Percentiles rank a stretch among this genome's conserved stretches.
Conservation (phyloP, 495 filamentous ascomycete genomes). For the Jackrogersella minutella region DNA sequence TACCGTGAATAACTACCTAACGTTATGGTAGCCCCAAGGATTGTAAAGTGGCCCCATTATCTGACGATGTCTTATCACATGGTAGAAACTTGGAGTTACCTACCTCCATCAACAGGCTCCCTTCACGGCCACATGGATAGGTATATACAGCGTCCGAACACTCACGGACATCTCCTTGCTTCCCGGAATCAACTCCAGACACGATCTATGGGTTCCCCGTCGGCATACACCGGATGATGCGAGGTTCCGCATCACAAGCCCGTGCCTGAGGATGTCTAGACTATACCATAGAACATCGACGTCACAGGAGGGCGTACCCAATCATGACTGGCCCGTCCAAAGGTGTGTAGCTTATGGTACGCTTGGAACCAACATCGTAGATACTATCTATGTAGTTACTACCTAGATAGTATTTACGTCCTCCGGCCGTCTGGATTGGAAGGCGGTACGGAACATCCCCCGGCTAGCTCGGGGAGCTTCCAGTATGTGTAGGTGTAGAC, state of each 20-base stretch:
- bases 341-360: no score
- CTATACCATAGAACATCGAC: not conserved
- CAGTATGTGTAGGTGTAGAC: no score
- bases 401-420: no score
- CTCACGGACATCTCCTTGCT: not conserved
- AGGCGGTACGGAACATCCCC: no score
- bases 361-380: not conserved
- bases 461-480: no score
- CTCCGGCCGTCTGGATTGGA: no score
- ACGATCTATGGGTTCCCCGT: no score
- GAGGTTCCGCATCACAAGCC: not conserved
- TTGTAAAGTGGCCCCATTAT: constrained; percentile 21
- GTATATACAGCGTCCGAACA: not conserved
- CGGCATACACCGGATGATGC: no score
- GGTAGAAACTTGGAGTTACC: not conserved
- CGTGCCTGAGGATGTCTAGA: not conserved
- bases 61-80: constrained; percentile 14
- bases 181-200: not conserved
- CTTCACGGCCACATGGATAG: no score
- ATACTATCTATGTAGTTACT: no score
- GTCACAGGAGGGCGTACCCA: not conserved
- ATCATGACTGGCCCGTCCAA: not conserved
- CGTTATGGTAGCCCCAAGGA: not conserved
- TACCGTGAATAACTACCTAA: no score
- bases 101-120: not conserved